These are phyloP conservation scores for Pseudogymnoascus sp. DNA, from an alignment of 2,329 filamentous ascomycete species.

Conservation along the genomic window DNA sequence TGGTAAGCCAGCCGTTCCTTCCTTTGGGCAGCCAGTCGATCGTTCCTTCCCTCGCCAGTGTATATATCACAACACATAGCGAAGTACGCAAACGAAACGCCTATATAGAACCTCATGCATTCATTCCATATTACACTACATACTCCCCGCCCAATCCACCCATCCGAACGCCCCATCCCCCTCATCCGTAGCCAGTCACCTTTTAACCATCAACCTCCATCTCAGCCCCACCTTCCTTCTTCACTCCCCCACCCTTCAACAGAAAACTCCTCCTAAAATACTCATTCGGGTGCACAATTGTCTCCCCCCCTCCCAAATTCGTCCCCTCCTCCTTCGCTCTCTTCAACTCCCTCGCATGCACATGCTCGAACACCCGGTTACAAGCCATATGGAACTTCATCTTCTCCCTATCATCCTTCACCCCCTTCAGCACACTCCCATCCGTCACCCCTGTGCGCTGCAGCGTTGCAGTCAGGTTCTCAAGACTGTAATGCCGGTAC, in stretches of 20 bases:
- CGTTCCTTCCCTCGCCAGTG: not conserved
- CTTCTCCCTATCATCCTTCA: conserved; percentile 82
- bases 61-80: not conserved
- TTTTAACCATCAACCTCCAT: not conserved
- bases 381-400: conserved; percentile 92
- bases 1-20: not conserved
- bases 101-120: not conserved
- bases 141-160: not conserved
- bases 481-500: conserved; percentile 82
- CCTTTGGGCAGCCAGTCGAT: not conserved
- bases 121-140: conserved; percentile 2
- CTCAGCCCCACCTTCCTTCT: not conserved
- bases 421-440: conserved; percentile 65
- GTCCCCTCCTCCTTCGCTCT: conserved; percentile 66
- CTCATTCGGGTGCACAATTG: conserved; percentile 93
- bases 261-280: conserved; percentile 95
- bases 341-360: conserved; percentile 72
- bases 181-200: too few species aligned
- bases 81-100: not conserved
- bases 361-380: conserved; percentile 85
- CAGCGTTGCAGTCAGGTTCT: conserved; percentile 73
- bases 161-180: not conserved
- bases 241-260: conserved; percentile 48
- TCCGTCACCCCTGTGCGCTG: conserved; percentile 75
- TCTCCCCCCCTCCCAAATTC: conserved; percentile 71